Conservation (phyloP, 371 early-diverging fungal species). For the Apophysomyces elegans region DNA sequence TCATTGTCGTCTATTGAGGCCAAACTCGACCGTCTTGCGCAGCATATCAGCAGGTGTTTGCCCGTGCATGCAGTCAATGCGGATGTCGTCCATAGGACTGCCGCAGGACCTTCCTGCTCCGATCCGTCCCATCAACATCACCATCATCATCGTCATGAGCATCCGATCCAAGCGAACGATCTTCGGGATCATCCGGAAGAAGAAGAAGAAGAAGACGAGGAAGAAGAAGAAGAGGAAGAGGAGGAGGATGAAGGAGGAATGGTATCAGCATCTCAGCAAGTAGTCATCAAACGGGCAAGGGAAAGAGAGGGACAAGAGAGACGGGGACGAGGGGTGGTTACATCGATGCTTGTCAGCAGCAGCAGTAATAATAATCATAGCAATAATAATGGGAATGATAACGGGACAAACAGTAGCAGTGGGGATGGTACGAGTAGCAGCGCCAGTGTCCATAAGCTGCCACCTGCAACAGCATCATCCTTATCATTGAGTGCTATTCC, state of each 20-base stretch:
- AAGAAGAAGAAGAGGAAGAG: conserved; percentile 13
- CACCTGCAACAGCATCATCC: too few species aligned
- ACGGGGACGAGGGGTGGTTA: too few species aligned
- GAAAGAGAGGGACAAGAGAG: conserved; percentile 1
- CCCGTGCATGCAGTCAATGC: background rate
- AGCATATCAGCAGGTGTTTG: conserved; percentile 18
- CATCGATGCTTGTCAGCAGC: too few species aligned
- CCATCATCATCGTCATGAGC: too few species aligned
- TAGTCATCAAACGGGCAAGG: background rate
- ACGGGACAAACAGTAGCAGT: too few species aligned
- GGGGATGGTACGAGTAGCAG: too few species aligned
- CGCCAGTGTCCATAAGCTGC: too few species aligned
- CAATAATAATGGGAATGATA: too few species aligned
- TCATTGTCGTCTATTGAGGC: conserved; percentile 26
- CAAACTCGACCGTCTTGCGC: conserved; percentile 36
- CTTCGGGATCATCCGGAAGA: background rate
- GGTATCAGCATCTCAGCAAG: background rate
- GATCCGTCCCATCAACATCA: background rate
- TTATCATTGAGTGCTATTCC: background rate
- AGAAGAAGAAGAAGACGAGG: conserved; percentile 1
- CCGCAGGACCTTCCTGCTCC: background rate
- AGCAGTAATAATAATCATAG: too few species aligned
- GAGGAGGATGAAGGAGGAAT: background rate
- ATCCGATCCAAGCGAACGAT: too few species aligned
- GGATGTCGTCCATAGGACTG: conserved; percentile 3